Base-by-base conservation (phyloP, 2,329 filamentous ascomycete species). In the Parasarocladium wereldwijsianum region DNA sequence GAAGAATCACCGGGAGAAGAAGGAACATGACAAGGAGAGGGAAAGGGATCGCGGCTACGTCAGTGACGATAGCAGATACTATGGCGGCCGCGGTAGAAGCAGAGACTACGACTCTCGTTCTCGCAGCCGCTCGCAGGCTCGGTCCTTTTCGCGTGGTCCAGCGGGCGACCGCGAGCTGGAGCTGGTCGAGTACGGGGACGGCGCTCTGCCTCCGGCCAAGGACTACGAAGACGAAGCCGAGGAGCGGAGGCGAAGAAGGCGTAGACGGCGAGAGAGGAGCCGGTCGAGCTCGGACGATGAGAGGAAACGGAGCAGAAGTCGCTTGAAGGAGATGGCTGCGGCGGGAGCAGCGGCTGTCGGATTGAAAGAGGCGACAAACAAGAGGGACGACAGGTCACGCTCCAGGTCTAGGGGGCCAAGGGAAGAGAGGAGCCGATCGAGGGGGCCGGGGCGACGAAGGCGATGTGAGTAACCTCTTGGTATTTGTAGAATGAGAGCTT, bases 131-230 rank as follows among this genome's bases (percentile, higher is more conserved):
- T 69, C 66, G 52, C 49, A 50, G 45, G 56, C 60, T 55, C 52
- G 55, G 54, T 55, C 57, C 56, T 54, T 51, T 51, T 54, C 60
- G 54, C 60, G 60, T 43, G 60, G 64, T 50, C 54, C 55, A 46
- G 54, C 52, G 49, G 62, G 66, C 74, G 70, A 75, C 68, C 64
- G 62, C 58, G 68, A 73, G 57, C 57, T 75, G 71, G 71, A 70
- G 57, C 62, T 75, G 62, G 68, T 76, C 64, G 67, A 76, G 51
- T 76, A 76, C 58, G 71, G 71, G 41, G 60, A 57, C 46, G 60
- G 64, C 40, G 69, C 70, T 42, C 58, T 76, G 39, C 46, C 50
- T 26, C 40, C 42, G 16, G 46, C 42, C 22, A 43, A 52, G 34
- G 54, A 50, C 33, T 63, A 66, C 44, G 64, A 65, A 34, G 61